These are phyloP conservation scores for Pythium dissimile DNA, from an alignment of 352 stramenopile species.

Conservation along the genomic window DNA sequence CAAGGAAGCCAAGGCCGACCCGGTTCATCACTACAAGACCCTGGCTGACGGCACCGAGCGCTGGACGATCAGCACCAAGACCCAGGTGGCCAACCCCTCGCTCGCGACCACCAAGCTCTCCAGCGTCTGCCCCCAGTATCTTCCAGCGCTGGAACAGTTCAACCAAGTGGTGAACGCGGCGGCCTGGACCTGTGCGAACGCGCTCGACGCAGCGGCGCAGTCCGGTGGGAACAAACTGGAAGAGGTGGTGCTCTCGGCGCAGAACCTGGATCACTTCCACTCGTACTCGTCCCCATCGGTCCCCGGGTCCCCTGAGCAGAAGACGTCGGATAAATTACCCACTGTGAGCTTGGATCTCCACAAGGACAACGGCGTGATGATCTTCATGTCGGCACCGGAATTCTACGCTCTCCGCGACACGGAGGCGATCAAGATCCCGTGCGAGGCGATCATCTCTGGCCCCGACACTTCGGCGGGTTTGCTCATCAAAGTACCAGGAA, in stretches of 20 bases:
- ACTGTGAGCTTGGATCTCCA: constrained; percentile 17
- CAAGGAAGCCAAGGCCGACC: background rate
- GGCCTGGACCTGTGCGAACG: background rate
- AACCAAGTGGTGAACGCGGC: constrained; percentile 5
- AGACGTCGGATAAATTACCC: background rate
- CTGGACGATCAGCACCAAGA: constrained; percentile 27
- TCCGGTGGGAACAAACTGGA: constrained; percentile 2
- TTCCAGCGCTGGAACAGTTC: constrained; percentile 2
- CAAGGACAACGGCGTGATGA: constrained; percentile 24
- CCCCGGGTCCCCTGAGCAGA: background rate
- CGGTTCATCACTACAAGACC: constrained; percentile 11
- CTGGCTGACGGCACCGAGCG: constrained; percentile 21
- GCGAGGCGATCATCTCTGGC: constrained; percentile 9
- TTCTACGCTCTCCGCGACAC: constrained; percentile 14
- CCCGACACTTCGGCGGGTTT: constrained; percentile 11
- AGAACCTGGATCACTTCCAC: constrained; percentile 26
- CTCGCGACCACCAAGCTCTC: constrained; percentile 1
- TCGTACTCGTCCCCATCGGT: constrained; percentile 9
- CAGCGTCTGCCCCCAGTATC: constrained; percentile 11
- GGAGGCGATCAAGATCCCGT: background rate
- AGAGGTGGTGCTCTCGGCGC: constrained; percentile 5
- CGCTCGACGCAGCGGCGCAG: background rate
- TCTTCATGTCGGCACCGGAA: constrained; percentile 20
- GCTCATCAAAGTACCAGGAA: constrained; percentile 10
- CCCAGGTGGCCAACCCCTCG: constrained; percentile 10